Evolutionary conservation across 2,329 filamentous ascomycete genomes (phyloP).

Genomic region (Ascochyta fabae): DNA sequence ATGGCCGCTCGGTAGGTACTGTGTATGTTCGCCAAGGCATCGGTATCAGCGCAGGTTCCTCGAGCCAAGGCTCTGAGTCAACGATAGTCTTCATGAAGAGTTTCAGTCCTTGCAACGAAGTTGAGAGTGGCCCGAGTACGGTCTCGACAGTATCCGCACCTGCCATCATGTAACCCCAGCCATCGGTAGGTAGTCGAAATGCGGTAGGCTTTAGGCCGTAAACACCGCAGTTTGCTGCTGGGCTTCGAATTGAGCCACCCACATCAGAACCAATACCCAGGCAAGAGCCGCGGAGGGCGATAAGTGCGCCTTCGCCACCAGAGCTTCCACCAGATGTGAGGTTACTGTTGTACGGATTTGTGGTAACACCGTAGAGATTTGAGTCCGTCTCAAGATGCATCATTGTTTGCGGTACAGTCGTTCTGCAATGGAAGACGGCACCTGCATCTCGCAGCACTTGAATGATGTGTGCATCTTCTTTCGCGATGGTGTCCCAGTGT

Average conservation of each 20-base stretch:
- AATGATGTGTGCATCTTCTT: slow-evolving; percentile 58
- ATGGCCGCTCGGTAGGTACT: slow-evolving; percentile 27
- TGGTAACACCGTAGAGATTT: slow-evolving; percentile 60
- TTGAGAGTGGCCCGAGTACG: slow-evolving; percentile 62
- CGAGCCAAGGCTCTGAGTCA: slow-evolving; percentile 61
- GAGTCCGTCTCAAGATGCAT: slow-evolving; percentile 62
- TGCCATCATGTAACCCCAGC: slow-evolving; percentile 53
- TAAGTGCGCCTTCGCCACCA: slow-evolving; percentile 63
- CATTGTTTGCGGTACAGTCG: slow-evolving; percentile 60
- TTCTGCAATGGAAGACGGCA: slow-evolving; percentile 60
- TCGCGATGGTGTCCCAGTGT: slow-evolving; percentile 55
- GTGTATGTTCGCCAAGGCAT: slow-evolving; percentile 60
- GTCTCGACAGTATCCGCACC: slow-evolving; percentile 56
- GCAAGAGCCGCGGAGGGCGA: slow-evolving; percentile 59
- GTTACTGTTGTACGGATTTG: slow-evolving; percentile 61
- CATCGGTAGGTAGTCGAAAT: slow-evolving; percentile 52
- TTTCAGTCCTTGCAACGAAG: slow-evolving; percentile 59
- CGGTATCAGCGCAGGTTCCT: slow-evolving; percentile 64
- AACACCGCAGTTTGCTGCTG: slow-evolving; percentile 42
- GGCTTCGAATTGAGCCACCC: slow-evolving; percentile 29
- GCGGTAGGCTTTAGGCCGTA: slow-evolving; percentile 53
- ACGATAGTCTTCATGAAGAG: slow-evolving; percentile 62
- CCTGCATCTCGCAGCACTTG: slow-evolving; percentile 58
- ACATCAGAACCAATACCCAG: slow-evolving; percentile 56
- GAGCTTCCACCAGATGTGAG: slow-evolving; percentile 61